These are phyloP conservation scores for Oryza meridionalis DNA, from an alignment of 176 grass and related monocot genomes.

Conservation along the genomic window DNA sequence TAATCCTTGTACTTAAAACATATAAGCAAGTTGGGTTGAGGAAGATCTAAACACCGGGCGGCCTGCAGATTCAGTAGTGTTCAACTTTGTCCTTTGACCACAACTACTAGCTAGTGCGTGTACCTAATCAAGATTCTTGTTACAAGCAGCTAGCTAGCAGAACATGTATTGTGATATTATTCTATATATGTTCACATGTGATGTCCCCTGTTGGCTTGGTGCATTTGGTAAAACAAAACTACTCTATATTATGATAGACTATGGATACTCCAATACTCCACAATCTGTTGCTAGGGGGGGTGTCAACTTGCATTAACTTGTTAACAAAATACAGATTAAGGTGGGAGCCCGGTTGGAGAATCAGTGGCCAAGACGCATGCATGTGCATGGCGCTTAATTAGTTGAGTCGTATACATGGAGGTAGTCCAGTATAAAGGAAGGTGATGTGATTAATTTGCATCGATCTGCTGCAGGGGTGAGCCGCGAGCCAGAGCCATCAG, in stretches of 20 bases:
- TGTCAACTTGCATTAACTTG: neutral
- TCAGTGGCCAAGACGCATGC: constrained; percentile 31
- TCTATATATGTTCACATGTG: constrained; percentile 61
- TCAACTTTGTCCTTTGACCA: constrained; percentile 52
- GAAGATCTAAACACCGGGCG: constrained; percentile 43
- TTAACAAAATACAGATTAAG: neutral
- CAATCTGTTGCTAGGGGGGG: neutral
- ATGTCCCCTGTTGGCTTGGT: constrained; percentile 21
- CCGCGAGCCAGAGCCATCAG: no score
- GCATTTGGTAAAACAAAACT: constrained; percentile 40
- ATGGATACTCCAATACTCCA: neutral
- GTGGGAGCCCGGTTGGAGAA: neutral
- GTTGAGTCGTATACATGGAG: neutral
- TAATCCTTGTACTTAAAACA: constrained; percentile 47
- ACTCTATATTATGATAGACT: neutral
- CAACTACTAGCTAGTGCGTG: neutral
- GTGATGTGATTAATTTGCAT: neutral
- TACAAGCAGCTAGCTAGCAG: constrained; percentile 6
- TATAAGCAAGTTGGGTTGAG: constrained; percentile 46
- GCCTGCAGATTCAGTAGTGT: constrained; percentile 6
- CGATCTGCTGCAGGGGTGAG: neutral
- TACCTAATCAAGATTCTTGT: constrained; percentile 63
- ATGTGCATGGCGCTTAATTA: neutral
- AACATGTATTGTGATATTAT: constrained; percentile 60
- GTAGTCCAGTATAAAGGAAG: neutral